Evolutionary conservation across 2,329 filamentous ascomycete genomes (phyloP), one percentile per base, ranked within the genome.

Genomic region (Pseudocercospora cruenta): DNA sequence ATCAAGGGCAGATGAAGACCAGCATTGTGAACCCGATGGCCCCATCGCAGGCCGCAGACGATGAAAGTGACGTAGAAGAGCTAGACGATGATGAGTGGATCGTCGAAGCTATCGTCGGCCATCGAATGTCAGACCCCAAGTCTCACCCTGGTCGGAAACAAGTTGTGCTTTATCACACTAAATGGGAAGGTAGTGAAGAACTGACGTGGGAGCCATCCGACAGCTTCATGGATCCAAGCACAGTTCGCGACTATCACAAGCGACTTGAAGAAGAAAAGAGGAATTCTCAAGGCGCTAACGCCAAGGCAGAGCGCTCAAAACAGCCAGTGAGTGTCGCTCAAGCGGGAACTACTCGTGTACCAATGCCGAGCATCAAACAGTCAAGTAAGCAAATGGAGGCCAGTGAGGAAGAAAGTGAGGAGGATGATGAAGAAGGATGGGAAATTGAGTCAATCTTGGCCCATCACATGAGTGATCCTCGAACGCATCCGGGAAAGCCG

Each of bases 191-290:
- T 3, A 75, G 62, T 33, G 65, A 71, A 2, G 73, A 76, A 16
- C 66, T 68, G 8, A 75, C 75, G 0, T 78, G 77, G 77, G 76
- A 78, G 67, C 76, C 77, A 0, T 65, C 61, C 14, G 67, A 72
- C 6, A 77, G 74, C 59, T 78, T 78, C 62, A 66, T 65, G 4
- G 76, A 75, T 60, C 62, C 58, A 22, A 67, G 62, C 8, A 67
- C 75, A 10, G 62, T 78, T 8, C 61, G 66, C 2, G 72, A 71
- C 1, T 78, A 78, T 63, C 68, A 71, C 9, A 43, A 63, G 28
- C 67, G 61, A 10, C 62, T 68, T 8, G 71, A 68, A 22, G 47
- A 72, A 24, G 62, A 71, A 47, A 63, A 58, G 26, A 31, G 14
- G 6, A n/a, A 43, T 43, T 16, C 39, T 31, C 14, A 21, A 12